These are phyloP conservation scores for Cyclotella choctawhatcheeana DNA, from an alignment of 108 stramenopile genomes.

Conservation along the genomic window DNA sequence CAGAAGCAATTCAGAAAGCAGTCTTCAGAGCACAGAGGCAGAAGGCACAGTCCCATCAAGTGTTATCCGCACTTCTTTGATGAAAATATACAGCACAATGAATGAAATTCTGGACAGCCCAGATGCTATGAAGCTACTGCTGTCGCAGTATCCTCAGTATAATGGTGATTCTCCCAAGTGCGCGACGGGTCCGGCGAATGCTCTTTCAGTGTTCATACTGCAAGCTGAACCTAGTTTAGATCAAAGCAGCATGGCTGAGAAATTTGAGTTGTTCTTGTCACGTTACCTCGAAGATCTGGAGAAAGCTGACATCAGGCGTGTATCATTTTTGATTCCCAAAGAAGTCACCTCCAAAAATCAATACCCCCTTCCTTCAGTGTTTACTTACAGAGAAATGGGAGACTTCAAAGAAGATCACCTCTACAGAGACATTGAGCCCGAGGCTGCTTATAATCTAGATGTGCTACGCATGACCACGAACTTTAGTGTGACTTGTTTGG, in stretches of 20 bases:
- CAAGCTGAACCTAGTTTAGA: slow-evolving; percentile 48
- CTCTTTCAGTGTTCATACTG: slow-evolving; percentile 84
- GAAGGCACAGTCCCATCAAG: slow-evolving; percentile 65
- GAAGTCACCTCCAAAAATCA: slow-evolving; percentile 40
- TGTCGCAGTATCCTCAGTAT: slow-evolving; percentile 70
- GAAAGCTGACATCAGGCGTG: slow-evolving; percentile 79
- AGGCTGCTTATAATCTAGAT: slow-evolving; percentile 90
- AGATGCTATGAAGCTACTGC: slow-evolving; percentile 42
- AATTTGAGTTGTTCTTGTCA: slow-evolving; percentile 56
- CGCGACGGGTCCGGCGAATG: slow-evolving; percentile 76
- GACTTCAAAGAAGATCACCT: slow-evolving; percentile 91
- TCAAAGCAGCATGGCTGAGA: slow-evolving; percentile 54
- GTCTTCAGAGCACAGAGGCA: slow-evolving; percentile 50
- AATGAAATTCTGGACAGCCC: slow-evolving; percentile 55
- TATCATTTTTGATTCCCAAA: slow-evolving; percentile 75
- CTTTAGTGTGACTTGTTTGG: slow-evolving; percentile 85
- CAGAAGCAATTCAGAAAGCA: slow-evolving; percentile 67
- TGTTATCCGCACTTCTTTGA: slow-evolving; percentile 63
- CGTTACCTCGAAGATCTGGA: slow-evolving; percentile 53
- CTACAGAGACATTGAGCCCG: slow-evolving; percentile 95
- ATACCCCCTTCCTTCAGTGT: slow-evolving; percentile 80
- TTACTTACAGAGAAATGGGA: slow-evolving; percentile 85
- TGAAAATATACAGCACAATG: slow-evolving; percentile 59
- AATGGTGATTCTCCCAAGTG: slow-evolving; percentile 40
- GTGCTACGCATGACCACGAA: slow-evolving; percentile 86